phyloP scores from a whole-genome alignment of 2,329 filamentous ascomycete genomes.

The Monosporascus sp. region DNA sequence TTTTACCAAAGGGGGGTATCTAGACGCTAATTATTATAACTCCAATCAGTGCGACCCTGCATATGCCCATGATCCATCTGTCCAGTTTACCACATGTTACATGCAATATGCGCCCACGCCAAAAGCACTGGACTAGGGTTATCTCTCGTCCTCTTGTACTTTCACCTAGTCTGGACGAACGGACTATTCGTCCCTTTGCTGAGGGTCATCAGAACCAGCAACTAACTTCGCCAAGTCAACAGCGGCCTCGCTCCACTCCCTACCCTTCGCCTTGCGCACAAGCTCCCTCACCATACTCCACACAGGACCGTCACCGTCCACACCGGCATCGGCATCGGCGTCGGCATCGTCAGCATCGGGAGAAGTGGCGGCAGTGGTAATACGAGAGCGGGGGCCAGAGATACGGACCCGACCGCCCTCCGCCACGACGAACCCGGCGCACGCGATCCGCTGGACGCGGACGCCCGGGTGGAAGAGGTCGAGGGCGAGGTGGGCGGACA shows the following conservation, averaged over 20 bases:
- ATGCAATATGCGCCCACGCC: no score
- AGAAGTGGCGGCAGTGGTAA: not conserved
- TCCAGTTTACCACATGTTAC: no score
- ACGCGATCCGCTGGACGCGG: conserved; percentile 47
- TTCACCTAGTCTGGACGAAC: no score
- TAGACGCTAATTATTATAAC: no score
- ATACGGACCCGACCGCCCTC: conserved; percentile 47
- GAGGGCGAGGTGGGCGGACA: conserved; percentile 49
- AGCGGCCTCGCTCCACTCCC: conserved; percentile 3
- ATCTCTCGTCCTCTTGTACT: no score
- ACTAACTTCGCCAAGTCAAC: conserved; percentile 5
- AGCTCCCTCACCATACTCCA: conserved; percentile 14
- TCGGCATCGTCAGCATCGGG: not conserved
- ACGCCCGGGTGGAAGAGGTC: conserved; percentile 54
- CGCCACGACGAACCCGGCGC: conserved; percentile 50
- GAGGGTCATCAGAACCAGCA: not conserved
- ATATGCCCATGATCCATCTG: no score
- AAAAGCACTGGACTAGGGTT: no score
- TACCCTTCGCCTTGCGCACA: conserved; percentile 7
- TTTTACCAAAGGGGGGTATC: no score
- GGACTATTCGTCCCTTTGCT: no score
- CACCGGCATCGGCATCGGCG: not conserved
- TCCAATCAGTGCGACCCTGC: no score
- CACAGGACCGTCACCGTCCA: conserved; percentile 2
- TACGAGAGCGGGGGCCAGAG: conserved; percentile 1